Evolutionary conservation across 208 protist genomes (phyloP).

Genomic region (Leishmania mexicana): DNA sequence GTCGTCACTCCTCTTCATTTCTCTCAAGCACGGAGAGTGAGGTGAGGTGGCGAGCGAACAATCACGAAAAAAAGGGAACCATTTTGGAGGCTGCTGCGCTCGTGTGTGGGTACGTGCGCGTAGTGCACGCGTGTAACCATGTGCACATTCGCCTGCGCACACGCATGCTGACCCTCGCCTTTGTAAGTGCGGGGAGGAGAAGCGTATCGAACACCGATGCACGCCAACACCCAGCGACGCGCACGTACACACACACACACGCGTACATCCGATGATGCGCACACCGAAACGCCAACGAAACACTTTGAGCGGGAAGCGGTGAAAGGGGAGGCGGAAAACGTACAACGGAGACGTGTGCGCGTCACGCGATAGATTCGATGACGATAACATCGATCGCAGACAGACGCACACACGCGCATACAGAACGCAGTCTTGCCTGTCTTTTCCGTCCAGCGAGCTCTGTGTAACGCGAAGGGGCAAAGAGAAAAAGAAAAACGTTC

Average conservation of each 20-base stretch:
- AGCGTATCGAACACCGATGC: neutral
- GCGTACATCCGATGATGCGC: neutral
- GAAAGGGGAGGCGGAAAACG: no score
- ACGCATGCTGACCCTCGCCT: neutral
- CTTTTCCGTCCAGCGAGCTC: no score
- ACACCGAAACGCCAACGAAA: neutral
- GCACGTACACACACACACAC: neutral
- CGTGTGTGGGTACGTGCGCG: neutral
- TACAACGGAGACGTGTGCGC: no score
- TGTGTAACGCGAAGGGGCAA: no score
- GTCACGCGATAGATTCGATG: no score
- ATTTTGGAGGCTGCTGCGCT: neutral
- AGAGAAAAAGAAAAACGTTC: no score
- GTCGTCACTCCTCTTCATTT: neutral
- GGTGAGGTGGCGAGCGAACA: neutral
- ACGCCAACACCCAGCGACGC: neutral
- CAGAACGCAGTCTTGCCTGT: no score
- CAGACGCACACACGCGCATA: no score
- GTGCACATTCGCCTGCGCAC: neutral
- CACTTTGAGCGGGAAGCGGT: no score
- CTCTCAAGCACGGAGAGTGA: neutral
- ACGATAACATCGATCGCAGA: no score
- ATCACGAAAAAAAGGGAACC: constrained; percentile 1
- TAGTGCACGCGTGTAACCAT: neutral
- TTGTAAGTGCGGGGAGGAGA: neutral